Base-by-base conservation (phyloP, 2,329 filamentous ascomycete genomes). In the Claviceps digitariae region DNA sequence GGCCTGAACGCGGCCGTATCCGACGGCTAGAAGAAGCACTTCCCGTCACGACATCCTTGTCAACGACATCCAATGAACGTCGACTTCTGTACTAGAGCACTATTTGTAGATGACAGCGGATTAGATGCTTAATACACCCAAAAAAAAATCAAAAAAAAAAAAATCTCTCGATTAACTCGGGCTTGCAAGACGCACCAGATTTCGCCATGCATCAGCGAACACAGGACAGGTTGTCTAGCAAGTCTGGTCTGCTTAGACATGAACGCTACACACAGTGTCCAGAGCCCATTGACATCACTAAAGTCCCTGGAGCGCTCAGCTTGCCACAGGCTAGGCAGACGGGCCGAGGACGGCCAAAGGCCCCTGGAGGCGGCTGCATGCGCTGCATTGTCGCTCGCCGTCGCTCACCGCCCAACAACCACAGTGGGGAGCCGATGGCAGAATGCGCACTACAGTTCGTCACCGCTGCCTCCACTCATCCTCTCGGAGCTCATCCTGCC, bases 401-500 rank as follows among this genome's bases (percentile, higher is more conserved):
- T n/a, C n/a, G 27, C 27, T 29, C 54, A 56, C 54, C 54, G 54
- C 54, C 54, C 52, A 27, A 40, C 13, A 36, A 47, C 17, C 34
- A 48, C 20, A 44, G n/a, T n/a, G 25, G 23, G 20, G 38, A 12
- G 13, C 2, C 5, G 27, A 40, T 2, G 51, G 53, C 51, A 51
- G 51, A 47, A 55, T 53, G 36, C 25, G 17, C 25, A 13, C 50
- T 17, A 7, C 20, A 21, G 21, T 48, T 31, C 40, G 46, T 55
- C 53, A 55, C 53, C 53, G 31, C 47, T n/a, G 40, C 53, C 40
- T 55, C 50, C 47, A 43, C 53, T 50, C 38, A 20, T 21, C n/a
- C n/a, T n/a, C n/a, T 40, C 31, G 25, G 15, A 55, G 53, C 46
- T 50, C 46, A 52, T 41, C 25, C 31, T 21, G 25, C 20, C 34